Evolutionary conservation across 2,329 filamentous ascomycete species (phyloP).

Genomic region (Aphanocladium album): DNA sequence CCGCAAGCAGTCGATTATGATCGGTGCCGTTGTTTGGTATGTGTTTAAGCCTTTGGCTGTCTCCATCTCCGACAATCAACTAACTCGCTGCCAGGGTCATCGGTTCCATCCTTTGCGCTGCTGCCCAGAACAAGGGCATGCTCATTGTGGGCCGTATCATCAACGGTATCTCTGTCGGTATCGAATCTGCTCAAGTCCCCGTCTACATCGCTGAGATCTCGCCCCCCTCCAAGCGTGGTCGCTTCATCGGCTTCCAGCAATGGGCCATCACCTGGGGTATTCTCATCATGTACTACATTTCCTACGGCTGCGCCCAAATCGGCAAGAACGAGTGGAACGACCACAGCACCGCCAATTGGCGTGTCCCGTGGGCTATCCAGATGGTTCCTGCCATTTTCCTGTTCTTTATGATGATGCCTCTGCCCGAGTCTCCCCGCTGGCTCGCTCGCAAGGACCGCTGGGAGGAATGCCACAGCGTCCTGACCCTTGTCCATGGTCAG

Average conservation of each 20-base stretch:
- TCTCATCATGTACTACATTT: slow-evolving; percentile 66
- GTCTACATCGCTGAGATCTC: slow-evolving; percentile 66
- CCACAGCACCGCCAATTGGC: slow-evolving; percentile 51
- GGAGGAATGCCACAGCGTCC: slow-evolving; percentile 49
- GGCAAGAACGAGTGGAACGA: slow-evolving; percentile 24
- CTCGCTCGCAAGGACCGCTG: slow-evolving; percentile 58
- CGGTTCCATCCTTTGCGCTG: slow-evolving; percentile 42
- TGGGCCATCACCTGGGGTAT: slow-evolving; percentile 67
- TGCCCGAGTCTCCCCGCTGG: slow-evolving; percentile 61
- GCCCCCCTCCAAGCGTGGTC: slow-evolving; percentile 50
- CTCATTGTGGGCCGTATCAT: slow-evolving; percentile 54
- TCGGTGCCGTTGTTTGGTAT: slow-evolving; percentile 47
- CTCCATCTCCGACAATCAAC: neutral
- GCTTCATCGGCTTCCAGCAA: slow-evolving; percentile 67
- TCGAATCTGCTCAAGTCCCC: slow-evolving; percentile 61
- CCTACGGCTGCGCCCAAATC: slow-evolving; percentile 59
- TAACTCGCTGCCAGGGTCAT: slow-evolving; percentile 33
- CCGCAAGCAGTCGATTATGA: slow-evolving; percentile 46
- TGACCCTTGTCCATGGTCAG: slow-evolving; percentile 58
- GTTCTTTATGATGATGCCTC: slow-evolving; percentile 53
- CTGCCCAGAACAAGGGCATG: slow-evolving; percentile 43
- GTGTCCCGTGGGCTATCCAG: slow-evolving; percentile 61
- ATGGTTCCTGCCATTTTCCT: slow-evolving; percentile 58
- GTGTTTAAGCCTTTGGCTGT: slow-evolving; percentile 15
- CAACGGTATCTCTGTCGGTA: slow-evolving; percentile 63